Base-by-base conservation (phyloP, 75 land plant species). In the Azolla pinnata region DNA sequence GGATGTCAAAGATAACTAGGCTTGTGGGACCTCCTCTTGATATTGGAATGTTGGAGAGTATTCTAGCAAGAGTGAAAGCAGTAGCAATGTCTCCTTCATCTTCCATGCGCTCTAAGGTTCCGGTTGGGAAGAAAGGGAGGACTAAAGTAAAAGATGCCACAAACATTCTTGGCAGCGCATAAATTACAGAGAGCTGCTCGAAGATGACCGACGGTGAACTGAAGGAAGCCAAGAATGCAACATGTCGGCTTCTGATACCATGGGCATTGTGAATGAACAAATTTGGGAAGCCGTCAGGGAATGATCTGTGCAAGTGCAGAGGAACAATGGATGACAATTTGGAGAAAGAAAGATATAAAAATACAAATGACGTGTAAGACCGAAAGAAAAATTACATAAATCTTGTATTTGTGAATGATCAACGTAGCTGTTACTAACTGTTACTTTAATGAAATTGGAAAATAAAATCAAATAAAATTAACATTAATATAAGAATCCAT, bases 51-150 rank as follows among this genome's bases (percentile, higher is more conserved):
- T 75, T 84, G 35, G 92, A 84, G 33, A 87, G 56, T 30, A 87
- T 79, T 23, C 92, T 63, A 26, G 92, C 88, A 78, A 87, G 61
- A 38, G 92, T 87, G 62, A 81, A 87, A 52, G 92, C 92, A 53
- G 92, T 87, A 19, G 92, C 92, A 4, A 87, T 85, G 70, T 87
- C 92, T 9, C 92, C 92, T 73, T 87, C 92, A 35, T 84, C 88
- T 62, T 87, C 92, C 85, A 87, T 76, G 21, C 92, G 69, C 67
- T 87, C 92, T 67, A 84, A 84, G 29, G 92, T 78, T 19, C 92
- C 92, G 62, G 92, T 87, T 2, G 92, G 92, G 47, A 87, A 87
- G 75, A 87, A 87, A 30, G 92, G 92, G 32, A 87, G 60, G 0
- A 87, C 91, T 40, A 87, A 42, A 7, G 91, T 78, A 60, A 87